Base-by-base conservation (phyloP, 1,139 yeast species). In the Kodamaea plutei region DNA sequence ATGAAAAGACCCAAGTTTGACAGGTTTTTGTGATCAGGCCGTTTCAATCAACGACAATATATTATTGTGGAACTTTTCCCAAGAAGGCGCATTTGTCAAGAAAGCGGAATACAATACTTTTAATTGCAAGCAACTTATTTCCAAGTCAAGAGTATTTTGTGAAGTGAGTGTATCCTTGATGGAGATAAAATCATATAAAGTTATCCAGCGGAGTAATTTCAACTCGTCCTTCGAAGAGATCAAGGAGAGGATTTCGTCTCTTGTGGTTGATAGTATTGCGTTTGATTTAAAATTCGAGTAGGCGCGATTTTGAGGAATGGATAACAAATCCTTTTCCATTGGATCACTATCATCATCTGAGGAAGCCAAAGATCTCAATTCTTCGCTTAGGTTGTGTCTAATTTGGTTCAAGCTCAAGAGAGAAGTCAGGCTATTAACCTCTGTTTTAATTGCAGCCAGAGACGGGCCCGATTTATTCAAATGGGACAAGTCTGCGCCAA, bases 401-500 rank as follows among this genome's bases (percentile, higher is more conserved):
- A 58, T 33, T 27, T 56, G 61, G 22, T 47, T 52, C 20, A 60
- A 44, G 27, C 64, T 59, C 25, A 60, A 46, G 13, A 59, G 39
- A 2, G 65, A 58, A 1, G 63, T 43, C 24, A 47, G 52, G 38
- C 61, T 57, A 9, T 16, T 21, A 8, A 23, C 11, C 10, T 23
- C 26, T 6, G 21, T 13, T 2, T 20, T 13, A 5, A n/a, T 20
- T 18, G 20, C 12, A 12, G 16, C 8, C 9, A 18, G 13, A 21
- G 14, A 20, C 7, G 21, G 35, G 38, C n/a, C 15, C 27, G 54
- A 58, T 15, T 54, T 59, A 39, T 62, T 61, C 34, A 63, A 51
- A 33, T 62, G 64, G 29, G 66, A 56, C 40, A 67, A 60, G 37
- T 56, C 68, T 25, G 75, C 69, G 11, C 95, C 95, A 45, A 87